Percentiles rank a stretch among this genome's conserved stretches.
These are phyloP conservation scores for Choricystis sp. DNA, from an alignment of 139 green algal genomes.

Conservation along the genomic window DNA sequence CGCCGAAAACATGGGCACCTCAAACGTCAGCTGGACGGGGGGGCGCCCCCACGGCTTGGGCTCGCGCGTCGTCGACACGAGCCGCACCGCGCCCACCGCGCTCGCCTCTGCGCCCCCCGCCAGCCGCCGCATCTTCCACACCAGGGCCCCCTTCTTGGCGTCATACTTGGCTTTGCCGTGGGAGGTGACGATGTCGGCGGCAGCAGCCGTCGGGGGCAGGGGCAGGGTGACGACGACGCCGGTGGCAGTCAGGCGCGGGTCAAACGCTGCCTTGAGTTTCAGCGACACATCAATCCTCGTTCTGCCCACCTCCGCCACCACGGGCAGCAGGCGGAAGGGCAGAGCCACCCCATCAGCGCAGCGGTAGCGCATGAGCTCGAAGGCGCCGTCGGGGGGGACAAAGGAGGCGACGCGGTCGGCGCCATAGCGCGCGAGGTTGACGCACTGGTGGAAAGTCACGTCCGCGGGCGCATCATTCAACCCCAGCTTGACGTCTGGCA, in stretches of 20 bases:
- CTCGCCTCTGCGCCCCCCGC: slow-evolving; percentile 52
- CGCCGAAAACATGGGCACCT: slow-evolving; percentile 85
- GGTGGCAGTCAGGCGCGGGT: slow-evolving; percentile 51
- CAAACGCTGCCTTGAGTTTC: slow-evolving; percentile 55
- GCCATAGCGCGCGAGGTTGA: slow-evolving; percentile 73
- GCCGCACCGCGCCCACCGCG: slow-evolving; percentile 69
- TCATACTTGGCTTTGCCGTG: slow-evolving; percentile 86
- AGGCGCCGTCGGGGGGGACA: slow-evolving; percentile 89
- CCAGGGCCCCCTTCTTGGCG: slow-evolving; percentile 58
- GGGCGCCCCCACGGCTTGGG: slow-evolving; percentile 67
- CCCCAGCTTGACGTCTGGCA: slow-evolving; percentile 86
- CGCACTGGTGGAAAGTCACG: slow-evolving; percentile 88
- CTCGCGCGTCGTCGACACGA: slow-evolving; percentile 69
- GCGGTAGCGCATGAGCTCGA: slow-evolving; percentile 85
- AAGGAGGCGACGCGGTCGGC: slow-evolving; percentile 72
- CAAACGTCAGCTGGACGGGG: slow-evolving; percentile 69
- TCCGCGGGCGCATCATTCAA: slow-evolving; percentile 80
- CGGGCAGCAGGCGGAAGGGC: slow-evolving; percentile 78
- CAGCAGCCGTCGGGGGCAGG: slow-evolving; percentile 82
- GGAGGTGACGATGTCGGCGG: slow-evolving; percentile 48
- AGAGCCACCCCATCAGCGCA: slow-evolving; percentile 66
- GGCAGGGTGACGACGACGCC: slow-evolving; percentile 66
- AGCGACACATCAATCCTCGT: slow-evolving; percentile 64
- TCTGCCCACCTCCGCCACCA: slow-evolving; percentile 81
- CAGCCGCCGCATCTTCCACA: slow-evolving; percentile 85